phyloP scores from a whole-genome alignment of 441 rosid species.

The Erodium moschatum region DNA sequence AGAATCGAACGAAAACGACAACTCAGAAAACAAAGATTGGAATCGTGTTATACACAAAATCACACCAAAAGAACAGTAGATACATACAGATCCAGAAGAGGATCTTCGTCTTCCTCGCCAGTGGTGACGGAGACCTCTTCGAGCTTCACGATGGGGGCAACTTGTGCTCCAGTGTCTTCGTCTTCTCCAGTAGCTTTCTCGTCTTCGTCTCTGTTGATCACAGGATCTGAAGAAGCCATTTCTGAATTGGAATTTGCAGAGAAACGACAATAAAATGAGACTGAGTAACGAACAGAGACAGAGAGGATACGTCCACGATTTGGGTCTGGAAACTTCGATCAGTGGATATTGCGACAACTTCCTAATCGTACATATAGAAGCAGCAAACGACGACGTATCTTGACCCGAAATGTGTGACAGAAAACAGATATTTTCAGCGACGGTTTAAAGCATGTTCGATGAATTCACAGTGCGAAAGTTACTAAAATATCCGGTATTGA shows the following conservation, averaged over 20 bases:
- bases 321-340: neutral
- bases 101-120: conserved; percentile 6
- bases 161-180: neutral
- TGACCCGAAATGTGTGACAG: neutral
- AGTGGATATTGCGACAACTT: neutral
- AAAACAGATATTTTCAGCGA: neutral
- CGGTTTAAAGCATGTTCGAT: no score
- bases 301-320: neutral
- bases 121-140: conserved; percentile 4
- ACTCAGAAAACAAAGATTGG: neutral
- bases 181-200: conserved; percentile 8
- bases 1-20: neutral
- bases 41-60: neutral
- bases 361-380: neutral
- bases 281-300: neutral
- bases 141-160: neutral
- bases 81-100: conserved; percentile 1
- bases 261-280: neutral
- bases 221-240: conserved; percentile 1
- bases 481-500: no score
- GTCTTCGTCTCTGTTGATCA: conserved; percentile 3
- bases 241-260: neutral
- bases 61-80: neutral
- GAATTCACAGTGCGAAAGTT: no score
- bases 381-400: neutral